Base-by-base conservation (phyloP, 176 grass and related monocot species). In the Carex parvula region DNA sequence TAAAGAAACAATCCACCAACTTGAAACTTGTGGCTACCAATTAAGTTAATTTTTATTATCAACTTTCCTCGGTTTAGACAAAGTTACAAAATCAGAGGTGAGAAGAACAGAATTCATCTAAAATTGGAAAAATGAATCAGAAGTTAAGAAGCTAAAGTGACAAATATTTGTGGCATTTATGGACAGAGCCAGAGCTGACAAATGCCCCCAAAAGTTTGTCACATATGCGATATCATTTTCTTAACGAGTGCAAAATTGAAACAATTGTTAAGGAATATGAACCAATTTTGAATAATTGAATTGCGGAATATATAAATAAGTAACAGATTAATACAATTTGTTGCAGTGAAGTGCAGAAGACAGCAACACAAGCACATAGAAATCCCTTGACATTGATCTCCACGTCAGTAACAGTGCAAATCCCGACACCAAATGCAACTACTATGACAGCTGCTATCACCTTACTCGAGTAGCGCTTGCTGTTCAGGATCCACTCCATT, bases 311-410 rank as follows among this genome's bases (percentile, higher is more conserved):
- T 39, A 42, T 42, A 30, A 75, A 30, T 76, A 52, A 77, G 73
- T 56, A 62, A 60, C 80, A 67, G 17, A 37, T 83, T 44, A 92
- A 90, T 83, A 97, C 95, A 88, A 97, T 97, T 77, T 94, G 95
- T 59, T 97, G 95, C 66, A 97, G 89, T 22, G 92, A 97, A 10
- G 95, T 94, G 85, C 95, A 97, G 84, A 93, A 91, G 8, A 94
- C 92, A 71, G 95, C 95, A 0, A 97, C 92, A 17, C 90, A 94
- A 1, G 95, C 95, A 66, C 90, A 92, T 18, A 94, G 61, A 74
- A 97, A 91, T 6, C 95, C 94, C 87, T 93, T 97, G n/a, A 85
- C 55, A 65, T 94, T 97, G 78, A 97, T 90, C 84, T 97, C 92
- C 18, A 94, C 92, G 42, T 97, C 95, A 3, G 95, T 94, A 60